phyloP scores from a whole-genome alignment of 768 basidiomycete species.

The Hysterangium stoloniferum region DNA sequence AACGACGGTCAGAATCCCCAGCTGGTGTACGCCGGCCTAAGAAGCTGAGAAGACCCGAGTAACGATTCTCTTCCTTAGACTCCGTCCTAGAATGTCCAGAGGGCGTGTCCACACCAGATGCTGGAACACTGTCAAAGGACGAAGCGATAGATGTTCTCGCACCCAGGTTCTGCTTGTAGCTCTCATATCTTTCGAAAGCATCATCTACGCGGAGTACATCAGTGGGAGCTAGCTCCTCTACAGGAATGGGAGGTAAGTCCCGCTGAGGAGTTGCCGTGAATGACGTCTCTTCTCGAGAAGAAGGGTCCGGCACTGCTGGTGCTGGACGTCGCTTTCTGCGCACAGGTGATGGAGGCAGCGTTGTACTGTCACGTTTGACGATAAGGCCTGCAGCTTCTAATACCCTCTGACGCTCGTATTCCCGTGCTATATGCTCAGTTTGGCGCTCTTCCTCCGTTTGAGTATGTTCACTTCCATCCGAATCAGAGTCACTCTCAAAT shows the following conservation, averaged over 20 bases:
- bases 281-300: slow-evolving; percentile 9
- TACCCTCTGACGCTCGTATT: slow-evolving; percentile 69
- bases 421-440: slow-evolving; percentile 52
- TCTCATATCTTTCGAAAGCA: slow-evolving; percentile 85
- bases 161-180: slow-evolving; percentile 53
- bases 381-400: slow-evolving; percentile 86
- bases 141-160: slow-evolving; percentile 48
- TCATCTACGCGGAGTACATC: slow-evolving; percentile 49
- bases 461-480: slow-evolving; percentile 23
- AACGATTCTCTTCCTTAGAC: slow-evolving; percentile 27
- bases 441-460: slow-evolving; percentile 36
- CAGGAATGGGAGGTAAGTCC: slow-evolving; percentile 44
- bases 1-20: slow-evolving; percentile 37
- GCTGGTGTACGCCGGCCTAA: slow-evolving; percentile 54
- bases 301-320: slow-evolving; percentile 39
- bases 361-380: slow-evolving; percentile 52
- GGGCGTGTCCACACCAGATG: slow-evolving; percentile 27
- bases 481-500: slow-evolving; percentile 33
- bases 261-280: slow-evolving; percentile 28
- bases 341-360: slow-evolving; percentile 34
- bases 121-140: slow-evolving; percentile 20
- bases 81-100: slow-evolving; percentile 27
- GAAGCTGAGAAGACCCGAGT: slow-evolving; percentile 50
- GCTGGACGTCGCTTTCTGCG: slow-evolving; percentile 37
- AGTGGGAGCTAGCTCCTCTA: slow-evolving; percentile 17